A percentile compares a stretch with the other conserved stretches of the same genome.
These are phyloP conservation scores for Lipomyces kockii DNA, from an alignment of 805 yeast species.

Conservation along the genomic window DNA sequence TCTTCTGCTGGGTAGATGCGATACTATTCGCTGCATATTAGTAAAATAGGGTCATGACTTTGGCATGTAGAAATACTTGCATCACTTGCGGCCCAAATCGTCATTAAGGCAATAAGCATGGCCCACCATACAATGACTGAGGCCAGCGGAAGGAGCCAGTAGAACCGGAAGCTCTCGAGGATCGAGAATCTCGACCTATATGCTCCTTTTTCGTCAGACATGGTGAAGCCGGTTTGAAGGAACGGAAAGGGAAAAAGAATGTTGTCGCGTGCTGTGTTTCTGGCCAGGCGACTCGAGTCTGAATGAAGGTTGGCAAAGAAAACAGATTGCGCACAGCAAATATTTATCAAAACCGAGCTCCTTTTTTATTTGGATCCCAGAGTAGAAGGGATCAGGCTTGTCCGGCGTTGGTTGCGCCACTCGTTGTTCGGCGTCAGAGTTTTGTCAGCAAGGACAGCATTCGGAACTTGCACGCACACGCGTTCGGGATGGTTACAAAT, in stretches of 20 bases:
- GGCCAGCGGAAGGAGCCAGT: conserved; percentile 63
- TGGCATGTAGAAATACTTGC: conserved; percentile 18
- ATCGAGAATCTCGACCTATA: not conserved
- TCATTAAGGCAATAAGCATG: conserved; percentile 79
- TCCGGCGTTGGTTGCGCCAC: not conserved
- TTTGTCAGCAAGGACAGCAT: not conserved
- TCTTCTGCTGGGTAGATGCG: conserved; percentile 38
- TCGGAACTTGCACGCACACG: not conserved
- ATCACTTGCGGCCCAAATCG: conserved; percentile 82
- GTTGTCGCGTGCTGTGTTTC: too few relatives aligned
- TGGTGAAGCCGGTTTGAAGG: not conserved
- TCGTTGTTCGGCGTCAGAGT: not conserved
- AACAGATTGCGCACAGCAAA: not conserved
- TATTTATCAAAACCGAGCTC: not conserved
- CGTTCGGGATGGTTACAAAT: not conserved
- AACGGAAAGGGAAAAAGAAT: too few relatives aligned
- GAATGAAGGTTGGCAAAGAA: not conserved
- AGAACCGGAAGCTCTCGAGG: conserved; percentile 29
- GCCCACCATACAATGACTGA: conserved; percentile 84
- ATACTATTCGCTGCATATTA: conserved; percentile 6
- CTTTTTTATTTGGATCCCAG: not conserved
- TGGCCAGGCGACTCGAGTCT: not conserved
- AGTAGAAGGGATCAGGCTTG: not conserved
- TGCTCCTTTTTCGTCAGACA: not conserved
- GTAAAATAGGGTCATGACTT: not conserved